Base-by-base conservation (phyloP, 495 filamentous ascomycete species). In the Hyaloscypha bicolor region DNA sequence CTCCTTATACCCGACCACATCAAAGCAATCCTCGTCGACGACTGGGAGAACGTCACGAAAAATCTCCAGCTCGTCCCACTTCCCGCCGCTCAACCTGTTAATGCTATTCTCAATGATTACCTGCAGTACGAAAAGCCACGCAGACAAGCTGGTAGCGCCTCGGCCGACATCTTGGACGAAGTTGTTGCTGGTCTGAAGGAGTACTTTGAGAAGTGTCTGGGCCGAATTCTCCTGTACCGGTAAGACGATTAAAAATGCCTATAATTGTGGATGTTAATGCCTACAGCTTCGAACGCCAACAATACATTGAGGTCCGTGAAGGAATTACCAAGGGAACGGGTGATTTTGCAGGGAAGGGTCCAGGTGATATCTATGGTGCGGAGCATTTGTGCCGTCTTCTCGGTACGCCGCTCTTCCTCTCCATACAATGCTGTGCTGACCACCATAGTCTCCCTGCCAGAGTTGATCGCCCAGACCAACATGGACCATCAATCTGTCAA, bases 11-110 rank as follows among this genome's bases (percentile, higher is more conserved):
- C 95, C 3, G 95, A 98, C 73, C 85, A 88, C 60, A 79, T 99
- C 59, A 97, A 97, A 79, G 88, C 90, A 21, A 80, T 95, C 55
- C 88, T 99, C 4, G 95, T 99, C 48, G 95, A 99, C 72, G 95
- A 99, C 79, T 99, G 95, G 95, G 95, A 99, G 78, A 96, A 97
- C 71, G 87, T 97, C 59, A 99, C 95, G 58, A 98, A 98, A 82
- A 93, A 94, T 73, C 86, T 90, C 68, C 90, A 92, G 71, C 87
- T 97, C 3, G 92, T 97, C 19, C 86, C 88, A 0, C 82, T 99
- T 11, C 95, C 95, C 0, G 86, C 90, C n/a, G 79, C 83, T 29
- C 83, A 87, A 59, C 88, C 92, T 2, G 91, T 94, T 62, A 85
- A 86, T 65, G 76, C 87, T 64, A 94, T 99, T 67, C 78, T 99